phyloP scores from a whole-genome alignment of 352 stramenopile species.

The Phytophthora gonapodyides region DNA sequence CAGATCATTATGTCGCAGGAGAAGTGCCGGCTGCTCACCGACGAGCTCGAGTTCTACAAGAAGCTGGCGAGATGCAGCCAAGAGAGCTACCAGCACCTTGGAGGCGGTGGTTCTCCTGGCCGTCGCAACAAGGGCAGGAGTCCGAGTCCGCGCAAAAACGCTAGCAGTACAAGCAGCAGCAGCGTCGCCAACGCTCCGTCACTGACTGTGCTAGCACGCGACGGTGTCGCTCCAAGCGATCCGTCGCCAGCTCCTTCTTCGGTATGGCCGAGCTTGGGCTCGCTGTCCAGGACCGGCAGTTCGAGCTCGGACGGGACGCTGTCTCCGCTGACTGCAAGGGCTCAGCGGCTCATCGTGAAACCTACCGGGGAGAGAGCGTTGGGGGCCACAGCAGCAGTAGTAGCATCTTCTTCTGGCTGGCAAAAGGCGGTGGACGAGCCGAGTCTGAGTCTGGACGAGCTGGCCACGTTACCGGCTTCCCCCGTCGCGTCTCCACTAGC shows the following conservation, averaged over 20 bases:
- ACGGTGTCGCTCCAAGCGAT: constrained; percentile 4
- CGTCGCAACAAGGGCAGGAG: constrained; percentile 35
- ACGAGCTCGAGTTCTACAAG: constrained; percentile 87
- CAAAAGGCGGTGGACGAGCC: constrained; percentile 2
- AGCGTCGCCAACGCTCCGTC: constrained; percentile 9
- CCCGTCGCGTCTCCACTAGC: constrained; percentile 6
- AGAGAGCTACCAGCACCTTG: constrained; percentile 39
- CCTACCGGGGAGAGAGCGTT: constrained; percentile 26
- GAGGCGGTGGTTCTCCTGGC: constrained; percentile 22
- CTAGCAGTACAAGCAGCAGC: constrained; percentile 7
- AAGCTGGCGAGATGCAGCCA: constrained; percentile 68
- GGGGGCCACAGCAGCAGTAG: constrained; percentile 14
- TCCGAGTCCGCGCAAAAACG: constrained; percentile 29
- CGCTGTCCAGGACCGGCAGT: constrained; percentile 17
- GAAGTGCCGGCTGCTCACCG: constrained; percentile 71
- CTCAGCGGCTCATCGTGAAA: constrained; percentile 50
- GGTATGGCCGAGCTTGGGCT: constrained; percentile 21
- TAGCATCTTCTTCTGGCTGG: constrained; percentile 13
- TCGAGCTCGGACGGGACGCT: constrained; percentile 15
- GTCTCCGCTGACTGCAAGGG: constrained; percentile 33
- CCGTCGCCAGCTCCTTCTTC: constrained; percentile 6
- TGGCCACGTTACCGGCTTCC: constrained; percentile 9
- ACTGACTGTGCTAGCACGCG: constrained; percentile 4
- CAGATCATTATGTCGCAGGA: constrained; percentile 85
- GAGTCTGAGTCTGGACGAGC: background rate